Evolutionary conservation across 345 rosid species (phyloP), one percentile per base, ranked within the genome.

Genomic region (Syzygium grande): DNA sequence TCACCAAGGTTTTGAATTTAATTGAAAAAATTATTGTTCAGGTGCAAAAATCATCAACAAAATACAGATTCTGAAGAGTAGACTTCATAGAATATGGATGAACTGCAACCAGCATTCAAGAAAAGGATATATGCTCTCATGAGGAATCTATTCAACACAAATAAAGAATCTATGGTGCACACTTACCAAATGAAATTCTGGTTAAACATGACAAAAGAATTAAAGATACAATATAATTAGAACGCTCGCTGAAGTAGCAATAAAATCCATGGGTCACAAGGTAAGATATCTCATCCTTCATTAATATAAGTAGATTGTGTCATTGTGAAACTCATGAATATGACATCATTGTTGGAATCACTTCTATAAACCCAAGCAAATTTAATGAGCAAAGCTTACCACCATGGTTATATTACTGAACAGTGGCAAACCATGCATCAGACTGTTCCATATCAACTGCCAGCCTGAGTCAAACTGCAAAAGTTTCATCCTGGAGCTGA

Each of bases 381-480:
- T 84, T 54, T 59, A 29, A 52, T n/a, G 34, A 38, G 79, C 52
- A 53, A 85, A 90, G 94, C 99, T 92, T 94, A 97, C 99, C 90
- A 95, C 93, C 43, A 90, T 65, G 84, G 92, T 92, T 87, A 89
- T 78, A 89, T 93, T 96, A 88, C 99, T 96, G 92, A 97, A 94
- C 53, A 94, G 89, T 49, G 98, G 98, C 87, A 97, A 90, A 85
- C 95, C 97, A 59, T 95, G 99, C 91, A 96, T 89, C 86, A 94
- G 87, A 90, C 91, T 90, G 89, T 90, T 93, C 99, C 99, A 97
- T 88, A 96, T 92, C 87, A 90, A 89, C 61, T 94, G 96, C 99
- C 99, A 96, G 87, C 96, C 95, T 83, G 87, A 87, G 87, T 91
- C 90, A 85, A 93, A 88, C 99, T 96, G 96, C 93, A 94, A 84